Evolutionary conservation across 2,329 filamentous ascomycete genomes (phyloP).

Genomic region (Ambrosiella cleistominuta): DNA sequence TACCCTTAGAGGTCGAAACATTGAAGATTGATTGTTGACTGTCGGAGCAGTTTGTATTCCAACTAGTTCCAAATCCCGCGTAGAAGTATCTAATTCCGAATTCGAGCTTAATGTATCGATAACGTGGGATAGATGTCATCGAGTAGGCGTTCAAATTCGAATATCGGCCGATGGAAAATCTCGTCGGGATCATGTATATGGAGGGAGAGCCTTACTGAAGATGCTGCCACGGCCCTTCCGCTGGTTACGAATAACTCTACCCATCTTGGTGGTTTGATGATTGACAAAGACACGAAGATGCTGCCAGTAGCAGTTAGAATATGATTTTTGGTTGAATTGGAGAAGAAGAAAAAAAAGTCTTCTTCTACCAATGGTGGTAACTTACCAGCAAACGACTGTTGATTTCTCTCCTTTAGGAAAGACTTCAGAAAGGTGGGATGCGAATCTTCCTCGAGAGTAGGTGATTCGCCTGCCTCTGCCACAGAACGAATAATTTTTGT

Average conservation of each 20-base stretch:
- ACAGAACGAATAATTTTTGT: constrained; percentile 14
- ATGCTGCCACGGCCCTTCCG: constrained; percentile 42
- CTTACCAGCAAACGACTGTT: constrained; percentile 13
- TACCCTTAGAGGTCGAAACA: neutral
- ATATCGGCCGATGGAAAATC: constrained; percentile 17
- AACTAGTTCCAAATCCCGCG: neutral
- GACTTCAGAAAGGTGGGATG: constrained; percentile 14
- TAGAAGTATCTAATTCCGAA: neutral
- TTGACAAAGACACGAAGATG: constrained; percentile 14
- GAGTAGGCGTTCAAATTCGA: neutral
- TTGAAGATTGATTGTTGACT: neutral
- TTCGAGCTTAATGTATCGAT: neutral
- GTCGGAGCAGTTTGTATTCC: neutral
- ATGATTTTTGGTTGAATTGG: neutral
- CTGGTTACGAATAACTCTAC: constrained; percentile 50
- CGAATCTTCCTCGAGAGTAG: constrained; percentile 13
- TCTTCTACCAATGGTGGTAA: constrained; percentile 3
- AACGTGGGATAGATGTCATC: neutral
- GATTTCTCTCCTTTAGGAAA: constrained; percentile 13
- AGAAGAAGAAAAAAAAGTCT: constrained; percentile 6
- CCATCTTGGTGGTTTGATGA: constrained; percentile 24
- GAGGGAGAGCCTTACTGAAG: constrained; percentile 29
- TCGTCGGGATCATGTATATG: neutral
- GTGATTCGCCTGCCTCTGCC: constrained; percentile 11
- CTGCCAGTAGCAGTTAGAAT: constrained; percentile 14